Base-by-base conservation (phyloP, 2,329 filamentous ascomycete genomes). In the Epichloe amarillans region DNA sequence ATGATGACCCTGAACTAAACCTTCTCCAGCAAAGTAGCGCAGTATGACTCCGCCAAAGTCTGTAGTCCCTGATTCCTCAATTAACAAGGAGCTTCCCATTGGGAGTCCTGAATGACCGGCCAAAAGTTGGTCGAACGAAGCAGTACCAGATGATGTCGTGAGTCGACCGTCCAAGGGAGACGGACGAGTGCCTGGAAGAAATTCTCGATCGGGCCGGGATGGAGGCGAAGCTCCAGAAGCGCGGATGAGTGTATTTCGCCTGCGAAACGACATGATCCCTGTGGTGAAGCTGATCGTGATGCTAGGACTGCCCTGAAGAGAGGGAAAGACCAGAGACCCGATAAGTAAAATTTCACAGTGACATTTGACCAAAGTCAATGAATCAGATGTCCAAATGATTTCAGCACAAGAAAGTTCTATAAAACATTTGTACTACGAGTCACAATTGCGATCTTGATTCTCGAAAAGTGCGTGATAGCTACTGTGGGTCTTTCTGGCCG, bases 1-100 rank as follows among this genome's bases (percentile, higher is more conserved):
- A 52, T 83, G 78, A 62, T 98, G 93, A 1, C 88, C 89, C 62
- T 98, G 93, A 5, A 94, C 80, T 4, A 97, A 78, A 2, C 93
- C 93, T 68, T 98, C 90, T 0, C 91, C 90, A 1, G 89, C 91
- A 68, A 88, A 98, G 65, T 93, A 96, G 50, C 86, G 79, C 43
- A 96, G 69, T 52, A 97, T 70, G 26, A 87, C 80, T 2, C 90
- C 88, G 0, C 87, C 83, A 70, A 95, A 98, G 65, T 98, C 93
- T 0, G 93, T 98, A 1, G 91, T 95, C 0, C 91, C 91, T 52
- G 82, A 84, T 61, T 98, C 93, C 62, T 91, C 87, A 35, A 96
- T 72, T 5, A 98, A 69, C 1, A 97, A 63, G 0, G 83, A 86
- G 17, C 80, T 88, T 0, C 93, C 93, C 6, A 97, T 73, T 0